Percentiles rank a stretch among this genome's conserved stretches.
Evolutionary conservation across 1,284 basidiomycete genomes (phyloP).

Genomic region (Puccinia polysora): DNA sequence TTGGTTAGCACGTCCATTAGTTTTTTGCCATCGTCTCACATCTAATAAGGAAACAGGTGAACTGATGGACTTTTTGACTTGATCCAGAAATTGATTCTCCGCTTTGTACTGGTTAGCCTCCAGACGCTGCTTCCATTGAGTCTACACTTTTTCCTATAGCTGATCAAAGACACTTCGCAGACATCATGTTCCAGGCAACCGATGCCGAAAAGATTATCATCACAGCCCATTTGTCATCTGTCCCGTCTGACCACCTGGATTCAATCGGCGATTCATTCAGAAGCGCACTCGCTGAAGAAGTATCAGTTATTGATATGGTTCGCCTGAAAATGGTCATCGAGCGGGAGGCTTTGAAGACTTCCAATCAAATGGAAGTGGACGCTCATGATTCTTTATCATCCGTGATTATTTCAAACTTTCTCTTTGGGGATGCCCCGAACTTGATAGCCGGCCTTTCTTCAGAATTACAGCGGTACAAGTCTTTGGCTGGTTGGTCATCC

Average conservation of each 20-base stretch:
- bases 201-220: slow-evolving; percentile 69
- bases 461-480: slow-evolving; percentile 49
- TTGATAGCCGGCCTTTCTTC: slow-evolving; percentile 46
- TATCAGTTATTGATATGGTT: slow-evolving; percentile 81
- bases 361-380: slow-evolving; percentile 55
- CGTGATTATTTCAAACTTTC: slow-evolving; percentile 52
- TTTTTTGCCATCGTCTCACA: neutral
- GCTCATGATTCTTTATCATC: slow-evolving; percentile 53
- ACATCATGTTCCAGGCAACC: slow-evolving; percentile 77
- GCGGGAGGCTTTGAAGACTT: slow-evolving; percentile 54
- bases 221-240: slow-evolving; percentile 73
- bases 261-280: slow-evolving; percentile 68
- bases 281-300: slow-evolving; percentile 64
- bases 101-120: slow-evolving; percentile 62
- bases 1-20: slow-evolving; percentile 13
- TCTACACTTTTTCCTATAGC: slow-evolving; percentile 18
- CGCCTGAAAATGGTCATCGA: slow-evolving; percentile 83
- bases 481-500: slow-evolving; percentile 61
- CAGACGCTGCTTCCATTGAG: neutral
- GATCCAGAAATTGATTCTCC: slow-evolving; percentile 87
- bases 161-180: slow-evolving; percentile 56
- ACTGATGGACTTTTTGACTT: slow-evolving; percentile 64
- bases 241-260: slow-evolving; percentile 74
- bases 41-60: neutral
- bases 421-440: slow-evolving; percentile 48